Conservation (phyloP, 768 basidiomycete genomes). For the Mycena pura region DNA sequence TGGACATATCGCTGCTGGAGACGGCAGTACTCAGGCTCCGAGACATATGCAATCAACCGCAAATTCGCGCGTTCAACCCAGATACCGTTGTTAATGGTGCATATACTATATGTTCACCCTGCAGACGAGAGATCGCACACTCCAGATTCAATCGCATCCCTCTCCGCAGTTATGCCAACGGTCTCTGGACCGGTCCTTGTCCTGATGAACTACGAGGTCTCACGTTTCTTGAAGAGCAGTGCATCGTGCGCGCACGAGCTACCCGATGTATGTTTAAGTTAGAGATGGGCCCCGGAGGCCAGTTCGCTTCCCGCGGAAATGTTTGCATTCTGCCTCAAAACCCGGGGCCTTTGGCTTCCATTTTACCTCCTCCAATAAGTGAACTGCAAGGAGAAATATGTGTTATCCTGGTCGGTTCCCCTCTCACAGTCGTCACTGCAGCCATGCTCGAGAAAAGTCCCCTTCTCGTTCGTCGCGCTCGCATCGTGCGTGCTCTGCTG, state of each 20-base stretch:
- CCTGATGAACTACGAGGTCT: slow-evolving; percentile 14
- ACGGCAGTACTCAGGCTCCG: slow-evolving; percentile 9
- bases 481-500: background rate
- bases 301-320: slow-evolving; percentile 26
- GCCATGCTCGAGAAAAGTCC: slow-evolving; percentile 10
- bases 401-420: slow-evolving; percentile 26
- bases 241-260: slow-evolving; percentile 18
- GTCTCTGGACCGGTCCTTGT: slow-evolving; percentile 20
- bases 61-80: background rate
- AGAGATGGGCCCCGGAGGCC: slow-evolving; percentile 10
- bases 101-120: background rate
- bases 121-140: background rate
- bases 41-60: background rate
- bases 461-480: slow-evolving; percentile 1
- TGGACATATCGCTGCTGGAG: slow-evolving; percentile 14
- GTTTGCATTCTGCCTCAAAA: slow-evolving; percentile 26
- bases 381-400: slow-evolving; percentile 19
- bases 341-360: background rate
- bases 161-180: slow-evolving; percentile 26
- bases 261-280: no score
- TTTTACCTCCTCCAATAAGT: slow-evolving; percentile 21
- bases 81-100: background rate
- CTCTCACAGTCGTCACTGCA: slow-evolving; percentile 9
- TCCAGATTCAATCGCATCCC: background rate
- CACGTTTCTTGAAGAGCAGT: slow-evolving; percentile 26